Conservation (phyloP, 2,329 filamentous ascomycete species). For the Cercospora sp. region DNA sequence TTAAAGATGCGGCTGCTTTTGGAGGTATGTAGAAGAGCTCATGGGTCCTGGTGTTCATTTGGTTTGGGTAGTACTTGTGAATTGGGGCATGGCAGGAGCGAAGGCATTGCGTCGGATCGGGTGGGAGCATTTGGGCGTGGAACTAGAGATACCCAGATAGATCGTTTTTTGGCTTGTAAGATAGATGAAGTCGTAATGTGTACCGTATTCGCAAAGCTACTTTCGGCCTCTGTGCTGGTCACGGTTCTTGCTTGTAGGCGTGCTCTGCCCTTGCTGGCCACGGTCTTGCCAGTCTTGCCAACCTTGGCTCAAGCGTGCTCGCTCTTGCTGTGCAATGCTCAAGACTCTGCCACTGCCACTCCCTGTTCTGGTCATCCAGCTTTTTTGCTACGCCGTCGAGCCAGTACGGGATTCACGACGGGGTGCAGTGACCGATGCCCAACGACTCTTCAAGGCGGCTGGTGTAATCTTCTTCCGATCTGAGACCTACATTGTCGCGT, state of each 20-base stretch:
- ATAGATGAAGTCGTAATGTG: conserved; percentile 1
- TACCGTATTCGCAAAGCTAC: conserved; percentile 1
- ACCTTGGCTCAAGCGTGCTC: background rate
- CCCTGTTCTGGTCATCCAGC: background rate
- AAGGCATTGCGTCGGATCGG: background rate
- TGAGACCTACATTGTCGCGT: background rate
- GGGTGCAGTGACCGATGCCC: background rate
- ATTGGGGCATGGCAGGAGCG: background rate
- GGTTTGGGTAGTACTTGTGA: background rate
- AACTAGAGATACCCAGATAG: conserved; percentile 17
- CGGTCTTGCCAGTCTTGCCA: background rate
- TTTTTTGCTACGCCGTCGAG: background rate
- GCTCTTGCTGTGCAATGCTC: background rate
- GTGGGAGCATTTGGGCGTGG: background rate
- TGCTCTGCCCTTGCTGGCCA: background rate
- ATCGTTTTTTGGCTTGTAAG: conserved; percentile 1
- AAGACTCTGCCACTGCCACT: background rate
- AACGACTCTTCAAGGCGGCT: background rate
- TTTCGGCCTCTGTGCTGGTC: background rate
- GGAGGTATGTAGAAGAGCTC: background rate
- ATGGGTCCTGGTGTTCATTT: background rate
- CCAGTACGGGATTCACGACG: background rate
- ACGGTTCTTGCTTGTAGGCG: background rate
- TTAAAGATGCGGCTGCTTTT: background rate
- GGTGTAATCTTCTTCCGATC: background rate